phyloP scores from a whole-genome alignment of 192 early-diverging fungal genomes.

The Geranomyces michiganensis region DNA sequence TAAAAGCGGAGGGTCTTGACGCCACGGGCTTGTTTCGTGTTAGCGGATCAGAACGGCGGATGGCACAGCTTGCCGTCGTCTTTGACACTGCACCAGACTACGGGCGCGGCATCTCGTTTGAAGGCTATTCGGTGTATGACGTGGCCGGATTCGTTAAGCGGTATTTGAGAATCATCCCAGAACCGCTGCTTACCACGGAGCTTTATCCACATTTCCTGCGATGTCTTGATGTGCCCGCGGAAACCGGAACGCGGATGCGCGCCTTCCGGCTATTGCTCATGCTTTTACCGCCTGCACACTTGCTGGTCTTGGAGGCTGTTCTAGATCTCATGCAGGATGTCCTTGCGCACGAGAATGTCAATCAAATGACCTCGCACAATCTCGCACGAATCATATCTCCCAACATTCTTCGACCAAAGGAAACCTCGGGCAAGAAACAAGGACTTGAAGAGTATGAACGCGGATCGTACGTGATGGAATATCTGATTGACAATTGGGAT shows the following conservation, averaged over 20 bases:
- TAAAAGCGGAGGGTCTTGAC: conserved; percentile 41
- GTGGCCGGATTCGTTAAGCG: conserved; percentile 55
- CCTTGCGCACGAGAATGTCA: conserved; percentile 24
- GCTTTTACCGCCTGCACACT: conserved; percentile 50
- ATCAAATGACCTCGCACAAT: conserved; percentile 54
- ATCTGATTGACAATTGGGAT: conserved; percentile 44
- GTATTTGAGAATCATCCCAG: conserved; percentile 50
- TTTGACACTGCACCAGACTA: conserved; percentile 51
- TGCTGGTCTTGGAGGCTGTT: conserved; percentile 48
- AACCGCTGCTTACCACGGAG: conserved; percentile 51
- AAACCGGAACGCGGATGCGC: conserved; percentile 40
- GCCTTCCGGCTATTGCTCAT: conserved; percentile 50
- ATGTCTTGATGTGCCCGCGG: conserved; percentile 49
- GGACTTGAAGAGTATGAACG: conserved; percentile 52
- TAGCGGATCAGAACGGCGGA: conserved; percentile 51
- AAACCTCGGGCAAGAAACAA: conserved; percentile 36
- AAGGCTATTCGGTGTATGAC: conserved; percentile 54
- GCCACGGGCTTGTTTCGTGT: conserved; percentile 53
- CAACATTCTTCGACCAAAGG: conserved; percentile 45
- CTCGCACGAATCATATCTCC: conserved; percentile 53
- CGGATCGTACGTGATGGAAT: conserved; percentile 47
- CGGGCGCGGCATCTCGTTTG: conserved; percentile 47
- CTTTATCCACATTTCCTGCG: conserved; percentile 51
- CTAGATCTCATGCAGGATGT: conserved; percentile 46
- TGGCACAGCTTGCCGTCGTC: conserved; percentile 38